Evolutionary conservation across 2,329 filamentous ascomycete genomes (phyloP).

Genomic region (Pseudogymnoascus sp.): DNA sequence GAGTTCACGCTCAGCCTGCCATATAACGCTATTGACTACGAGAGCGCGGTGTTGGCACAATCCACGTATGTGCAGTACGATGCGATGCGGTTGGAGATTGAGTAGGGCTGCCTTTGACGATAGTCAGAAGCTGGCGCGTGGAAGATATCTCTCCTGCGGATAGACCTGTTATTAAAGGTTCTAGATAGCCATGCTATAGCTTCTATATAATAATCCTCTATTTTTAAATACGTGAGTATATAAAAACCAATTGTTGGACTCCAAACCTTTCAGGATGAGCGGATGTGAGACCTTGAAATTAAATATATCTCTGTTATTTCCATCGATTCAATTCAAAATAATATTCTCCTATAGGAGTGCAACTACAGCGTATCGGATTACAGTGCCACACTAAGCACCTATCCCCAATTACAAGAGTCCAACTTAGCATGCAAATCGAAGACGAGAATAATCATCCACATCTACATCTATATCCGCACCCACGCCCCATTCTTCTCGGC

Average conservation of each 20-base stretch:
- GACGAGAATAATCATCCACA: not conserved
- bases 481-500: not conserved
- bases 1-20: constrained; percentile 53
- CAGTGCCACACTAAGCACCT: not conserved
- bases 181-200: not conserved
- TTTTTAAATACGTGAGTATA: not conserved
- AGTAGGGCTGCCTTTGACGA: constrained; percentile 23
- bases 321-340: not conserved
- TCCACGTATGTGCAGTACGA: constrained; percentile 61
- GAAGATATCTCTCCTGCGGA: not conserved
- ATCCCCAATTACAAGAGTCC: not conserved
- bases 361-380: not conserved
- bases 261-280: not conserved
- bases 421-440: not conserved
- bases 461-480: not conserved
- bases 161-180: not conserved
- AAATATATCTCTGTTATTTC: not conserved
- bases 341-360: not conserved
- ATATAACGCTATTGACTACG: constrained; percentile 52
- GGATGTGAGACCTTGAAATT: not conserved
- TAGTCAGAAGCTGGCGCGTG: not conserved
- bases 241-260: not conserved
- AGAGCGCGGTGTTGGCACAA: constrained; percentile 49
- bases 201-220: not conserved
- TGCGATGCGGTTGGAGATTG: constrained; percentile 53